Base-by-base conservation (phyloP, 2,329 filamentous ascomycete genomes). In the Exophiala viscosa region DNA sequence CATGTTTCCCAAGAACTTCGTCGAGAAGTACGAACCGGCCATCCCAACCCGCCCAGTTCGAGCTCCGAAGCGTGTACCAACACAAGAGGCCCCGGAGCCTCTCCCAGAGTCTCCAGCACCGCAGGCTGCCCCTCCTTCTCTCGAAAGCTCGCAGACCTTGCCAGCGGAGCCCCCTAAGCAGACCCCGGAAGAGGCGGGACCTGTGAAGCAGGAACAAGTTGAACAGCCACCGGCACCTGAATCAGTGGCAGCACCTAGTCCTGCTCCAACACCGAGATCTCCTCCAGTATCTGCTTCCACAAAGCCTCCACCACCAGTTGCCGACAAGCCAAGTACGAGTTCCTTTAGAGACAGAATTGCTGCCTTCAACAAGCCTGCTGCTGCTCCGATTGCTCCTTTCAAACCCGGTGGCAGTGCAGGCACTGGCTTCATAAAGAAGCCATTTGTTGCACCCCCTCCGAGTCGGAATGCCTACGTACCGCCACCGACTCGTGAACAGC, bases 271-370 rank as follows among this genome's bases (percentile, higher is more conserved):
- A 73, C 36, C 49, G 14, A 45, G 33, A 31, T 36, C 56, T 35
- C 64, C 67, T 44, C 60, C 69, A 31, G 65, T 73, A 51, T 66
- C 73, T 36, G 65, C 69, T 14, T 67, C 78, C 2, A 36, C 64
- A 66, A 45, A 64, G 67, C 77, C 75, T 50, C 86, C 89, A 10
- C 79, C 81, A 14, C 70, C 76, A 20, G 75, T 83, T 10, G 77
- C 77, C 10, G 88, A 90, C 62, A 96, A 95, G 69, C 89, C 90
- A 23, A 69, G 71, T 9, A 78, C 76, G 41, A 88, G 82, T 65
- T 90, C 93, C 1, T 97, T 99, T 75, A 91, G 83, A 67, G 93
- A 97, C 72, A 88, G 93, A 58, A 96, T 99, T 67, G 93, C 93
- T 32, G 92, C 93, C 40, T 99, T 99, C 75, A 99, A 99, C 72